A percentile compares a stretch with the other conserved stretches of the same genome.
Evolutionary conservation across 805 yeast species (phyloP).

Genomic region (Ogataea henricii): DNA sequence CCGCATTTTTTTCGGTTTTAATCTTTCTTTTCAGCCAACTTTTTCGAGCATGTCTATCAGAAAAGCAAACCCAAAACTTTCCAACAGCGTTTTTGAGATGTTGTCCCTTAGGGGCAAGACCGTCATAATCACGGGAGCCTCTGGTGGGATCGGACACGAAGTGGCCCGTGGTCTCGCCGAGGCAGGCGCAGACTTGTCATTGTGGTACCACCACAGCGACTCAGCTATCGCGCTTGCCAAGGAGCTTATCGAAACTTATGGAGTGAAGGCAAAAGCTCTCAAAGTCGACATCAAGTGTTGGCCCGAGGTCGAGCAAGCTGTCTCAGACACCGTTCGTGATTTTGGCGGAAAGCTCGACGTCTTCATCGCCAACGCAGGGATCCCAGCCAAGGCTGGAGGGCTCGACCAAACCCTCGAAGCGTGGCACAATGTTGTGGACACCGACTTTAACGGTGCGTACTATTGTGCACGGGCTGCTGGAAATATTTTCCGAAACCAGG

Average conservation of each 20-base stretch:
- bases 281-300: constrained; percentile 37
- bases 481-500: constrained; percentile 44
- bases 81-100: constrained; percentile 23
- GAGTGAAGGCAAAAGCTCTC: constrained; percentile 24
- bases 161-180: constrained; percentile 54
- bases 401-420: constrained; percentile 30
- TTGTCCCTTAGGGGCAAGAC: constrained; percentile 45
- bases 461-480: constrained; percentile 52
- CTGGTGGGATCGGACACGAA: constrained; percentile 58
- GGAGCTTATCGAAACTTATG: constrained; percentile 29
- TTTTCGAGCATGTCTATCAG: constrained; percentile 13
- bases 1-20: not conserved
- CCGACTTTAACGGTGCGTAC: constrained; percentile 49
- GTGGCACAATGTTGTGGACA: constrained; percentile 44
- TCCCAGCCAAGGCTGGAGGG: constrained; percentile 36
- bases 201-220: constrained; percentile 37
- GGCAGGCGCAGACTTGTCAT: constrained; percentile 46
- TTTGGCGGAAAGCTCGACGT: constrained; percentile 42
- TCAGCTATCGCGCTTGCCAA: constrained; percentile 11
- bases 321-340: constrained; percentile 32
- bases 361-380: constrained; percentile 47
- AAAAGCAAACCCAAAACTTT: constrained; percentile 16
- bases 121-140: constrained; percentile 55
- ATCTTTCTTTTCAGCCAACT: not conserved
- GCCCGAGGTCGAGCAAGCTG: constrained; percentile 33